These are phyloP conservation scores for Aureobasidium melanogenum DNA, from an alignment of 2,329 filamentous ascomycete genomes.

Conservation along the genomic window DNA sequence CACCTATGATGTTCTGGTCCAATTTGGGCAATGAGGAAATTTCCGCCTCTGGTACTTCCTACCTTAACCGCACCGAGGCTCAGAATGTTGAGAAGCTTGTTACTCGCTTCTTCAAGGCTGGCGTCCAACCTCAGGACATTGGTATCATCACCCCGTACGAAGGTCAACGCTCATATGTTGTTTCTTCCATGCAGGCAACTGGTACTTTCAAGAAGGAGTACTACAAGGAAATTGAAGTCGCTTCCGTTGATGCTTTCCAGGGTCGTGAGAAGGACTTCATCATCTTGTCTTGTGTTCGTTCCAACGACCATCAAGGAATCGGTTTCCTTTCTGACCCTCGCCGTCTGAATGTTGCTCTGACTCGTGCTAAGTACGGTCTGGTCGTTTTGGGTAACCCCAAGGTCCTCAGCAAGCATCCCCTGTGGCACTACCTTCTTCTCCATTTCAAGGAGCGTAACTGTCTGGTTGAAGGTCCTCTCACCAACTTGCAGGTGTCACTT, in stretches of 20 bases:
- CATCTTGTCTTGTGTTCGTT: slow-evolving; percentile 92
- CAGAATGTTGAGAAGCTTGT: slow-evolving; percentile 98
- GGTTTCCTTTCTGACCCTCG: slow-evolving; percentile 97
- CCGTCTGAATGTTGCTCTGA: slow-evolving; percentile 93
- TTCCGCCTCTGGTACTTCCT: slow-evolving; percentile 92
- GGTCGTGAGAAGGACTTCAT: slow-evolving; percentile 99
- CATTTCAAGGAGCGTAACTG: slow-evolving; percentile 98
- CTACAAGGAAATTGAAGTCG: slow-evolving; percentile 98
- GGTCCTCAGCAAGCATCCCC: slow-evolving; percentile 90
- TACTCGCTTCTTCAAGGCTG: slow-evolving; percentile 96
- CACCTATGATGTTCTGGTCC: slow-evolving; percentile 99
- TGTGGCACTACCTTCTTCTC: slow-evolving; percentile 90
- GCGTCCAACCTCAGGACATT: slow-evolving; percentile 86
- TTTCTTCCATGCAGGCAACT: slow-evolving; percentile 98
- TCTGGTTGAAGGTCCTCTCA: slow-evolving; percentile 88
- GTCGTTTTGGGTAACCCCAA: slow-evolving; percentile 97
- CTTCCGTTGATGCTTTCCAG: slow-evolving; percentile 97
- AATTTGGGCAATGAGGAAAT: slow-evolving; percentile 98
- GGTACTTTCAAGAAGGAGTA: slow-evolving; percentile 97
- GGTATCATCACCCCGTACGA: slow-evolving; percentile 99
- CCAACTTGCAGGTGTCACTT: slow-evolving; percentile 89
- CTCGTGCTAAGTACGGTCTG: slow-evolving; percentile 90
- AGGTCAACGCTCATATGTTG: slow-evolving; percentile 94
- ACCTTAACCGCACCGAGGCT: slow-evolving; percentile 94
- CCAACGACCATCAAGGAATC: slow-evolving; percentile 97